phyloP scores from a whole-genome alignment of 2,329 filamentous ascomycete species.

The Paraphoma chrysanthemicola region DNA sequence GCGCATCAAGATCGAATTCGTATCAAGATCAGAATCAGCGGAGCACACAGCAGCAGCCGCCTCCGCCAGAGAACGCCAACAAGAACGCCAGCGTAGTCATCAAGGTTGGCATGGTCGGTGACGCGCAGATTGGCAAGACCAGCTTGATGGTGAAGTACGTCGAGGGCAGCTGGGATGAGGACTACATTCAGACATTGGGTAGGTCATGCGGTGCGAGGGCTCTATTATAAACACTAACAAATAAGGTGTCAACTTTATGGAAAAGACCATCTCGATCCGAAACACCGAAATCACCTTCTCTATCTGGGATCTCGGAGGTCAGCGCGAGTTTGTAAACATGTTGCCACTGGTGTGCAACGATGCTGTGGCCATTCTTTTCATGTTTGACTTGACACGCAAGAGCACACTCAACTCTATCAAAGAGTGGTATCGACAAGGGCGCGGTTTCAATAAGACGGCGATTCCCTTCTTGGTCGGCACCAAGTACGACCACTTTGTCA shows the following conservation, averaged over 20 bases:
- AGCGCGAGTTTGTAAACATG: constrained; percentile 99
- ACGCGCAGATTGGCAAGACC: constrained; percentile 98
- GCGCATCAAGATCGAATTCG: constrained; percentile 40
- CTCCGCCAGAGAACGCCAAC: constrained; percentile 49
- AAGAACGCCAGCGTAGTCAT: constrained; percentile 80
- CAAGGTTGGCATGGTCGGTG: constrained; percentile 99
- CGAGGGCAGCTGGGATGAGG: constrained; percentile 98
- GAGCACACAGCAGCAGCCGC: constrained; percentile 40
- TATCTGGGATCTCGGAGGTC: constrained; percentile 97
- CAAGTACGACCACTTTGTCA: constrained; percentile 99
- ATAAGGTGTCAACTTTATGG: constrained; percentile 98
- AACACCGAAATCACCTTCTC: constrained; percentile 99
- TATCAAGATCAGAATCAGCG: constrained; percentile 59
- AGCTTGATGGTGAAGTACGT: constrained; percentile 99
- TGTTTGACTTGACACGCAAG: constrained; percentile 98
- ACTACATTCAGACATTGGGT: constrained; percentile 98
- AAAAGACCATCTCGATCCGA: constrained; percentile 98
- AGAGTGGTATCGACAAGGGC: constrained; percentile 97
- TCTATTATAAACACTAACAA: constrained; percentile 18
- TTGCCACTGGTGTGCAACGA: constrained; percentile 99
- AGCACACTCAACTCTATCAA: constrained; percentile 99
- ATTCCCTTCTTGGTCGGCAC: constrained; percentile 97
- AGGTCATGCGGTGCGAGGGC: constrained; percentile 28
- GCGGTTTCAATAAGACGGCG: constrained; percentile 99
- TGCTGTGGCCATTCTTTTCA: constrained; percentile 97